Evolutionary conservation across 2,329 filamentous ascomycete genomes (phyloP).

Genomic region (Scedosporium apiospermum): DNA sequence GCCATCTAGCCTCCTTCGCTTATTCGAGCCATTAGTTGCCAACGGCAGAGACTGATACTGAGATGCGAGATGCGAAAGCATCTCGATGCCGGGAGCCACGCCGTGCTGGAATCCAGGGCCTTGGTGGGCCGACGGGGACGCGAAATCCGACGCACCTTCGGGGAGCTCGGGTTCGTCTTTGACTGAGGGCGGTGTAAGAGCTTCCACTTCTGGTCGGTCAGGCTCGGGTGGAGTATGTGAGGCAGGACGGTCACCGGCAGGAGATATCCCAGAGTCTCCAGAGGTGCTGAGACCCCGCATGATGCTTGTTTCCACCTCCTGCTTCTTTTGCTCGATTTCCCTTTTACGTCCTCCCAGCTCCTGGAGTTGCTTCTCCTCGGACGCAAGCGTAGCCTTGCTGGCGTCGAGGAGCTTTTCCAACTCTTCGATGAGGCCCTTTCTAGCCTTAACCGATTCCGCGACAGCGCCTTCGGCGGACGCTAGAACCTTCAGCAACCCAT

Average conservation of each 20-base stretch:
- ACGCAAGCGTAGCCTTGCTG: slow-evolving; percentile 58
- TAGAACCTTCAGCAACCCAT: slow-evolving; percentile 79
- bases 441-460: slow-evolving; percentile 79
- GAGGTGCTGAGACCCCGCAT: slow-evolving; percentile 69
- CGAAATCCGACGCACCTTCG: not conserved
- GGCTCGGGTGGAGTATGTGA: slow-evolving; percentile 44
- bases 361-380: slow-evolving; percentile 58
- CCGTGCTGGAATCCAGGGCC: slow-evolving; percentile 12
- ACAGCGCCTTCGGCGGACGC: slow-evolving; percentile 84
- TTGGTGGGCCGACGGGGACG: slow-evolving; percentile 10
- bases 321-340: slow-evolving; percentile 72
- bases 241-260: slow-evolving; percentile 34
- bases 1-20: slow-evolving; percentile 44
- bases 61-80: slow-evolving; percentile 28
- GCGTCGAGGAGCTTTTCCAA: slow-evolving; percentile 73
- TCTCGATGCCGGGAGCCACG: slow-evolving; percentile 25
- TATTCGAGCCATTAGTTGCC: slow-evolving; percentile 43
- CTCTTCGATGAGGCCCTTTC: slow-evolving; percentile 65
- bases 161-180: slow-evolving; percentile 10
- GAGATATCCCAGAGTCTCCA: slow-evolving; percentile 38
- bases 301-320: slow-evolving; percentile 83
- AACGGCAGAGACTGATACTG: slow-evolving; percentile 41
- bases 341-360: slow-evolving; percentile 57
- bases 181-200: slow-evolving; percentile 63
- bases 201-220: slow-evolving; percentile 73